These are phyloP conservation scores for Daldinia sp. DNA, from an alignment of 2,329 filamentous ascomycete species.

Conservation along the genomic window DNA sequence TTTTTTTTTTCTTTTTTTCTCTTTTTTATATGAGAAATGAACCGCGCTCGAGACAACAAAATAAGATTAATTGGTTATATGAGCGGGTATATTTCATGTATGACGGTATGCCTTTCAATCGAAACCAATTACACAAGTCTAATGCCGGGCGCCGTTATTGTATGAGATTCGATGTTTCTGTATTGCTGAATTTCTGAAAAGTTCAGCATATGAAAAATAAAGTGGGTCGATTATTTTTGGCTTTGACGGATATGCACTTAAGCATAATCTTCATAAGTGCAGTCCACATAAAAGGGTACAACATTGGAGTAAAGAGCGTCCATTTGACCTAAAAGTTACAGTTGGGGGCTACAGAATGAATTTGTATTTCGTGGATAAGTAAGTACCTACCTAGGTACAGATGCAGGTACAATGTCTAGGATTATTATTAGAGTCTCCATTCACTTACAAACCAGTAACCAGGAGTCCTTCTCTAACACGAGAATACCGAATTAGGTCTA, in stretches of 20 bases:
- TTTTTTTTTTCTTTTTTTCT: too few relatives aligned
- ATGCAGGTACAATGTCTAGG: background rate
- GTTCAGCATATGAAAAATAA: conserved; percentile 10
- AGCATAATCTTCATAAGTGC: background rate
- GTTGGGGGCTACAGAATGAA: background rate
- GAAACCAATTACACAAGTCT: background rate
- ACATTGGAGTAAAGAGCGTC: too few relatives aligned
- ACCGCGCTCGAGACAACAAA: background rate
- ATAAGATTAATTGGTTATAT: background rate
- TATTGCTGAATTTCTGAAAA: conserved; percentile 2
- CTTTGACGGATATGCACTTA: background rate
- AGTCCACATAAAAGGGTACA: too few relatives aligned
- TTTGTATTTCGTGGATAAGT: too few relatives aligned
- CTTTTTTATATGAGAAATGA: background rate
- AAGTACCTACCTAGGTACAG: background rate
- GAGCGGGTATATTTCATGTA: background rate
- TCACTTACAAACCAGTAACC: background rate
- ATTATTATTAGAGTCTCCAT: background rate
- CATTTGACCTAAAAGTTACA: too few relatives aligned
- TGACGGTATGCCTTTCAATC: background rate
- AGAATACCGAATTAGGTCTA: background rate
- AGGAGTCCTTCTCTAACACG: background rate
- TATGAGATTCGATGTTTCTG: background rate
- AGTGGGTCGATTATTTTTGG: conserved; percentile 5
- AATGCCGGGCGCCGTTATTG: background rate